Conservation (phyloP, 1,284 basidiomycete genomes). For the Ceratobasidium sp. region DNA sequence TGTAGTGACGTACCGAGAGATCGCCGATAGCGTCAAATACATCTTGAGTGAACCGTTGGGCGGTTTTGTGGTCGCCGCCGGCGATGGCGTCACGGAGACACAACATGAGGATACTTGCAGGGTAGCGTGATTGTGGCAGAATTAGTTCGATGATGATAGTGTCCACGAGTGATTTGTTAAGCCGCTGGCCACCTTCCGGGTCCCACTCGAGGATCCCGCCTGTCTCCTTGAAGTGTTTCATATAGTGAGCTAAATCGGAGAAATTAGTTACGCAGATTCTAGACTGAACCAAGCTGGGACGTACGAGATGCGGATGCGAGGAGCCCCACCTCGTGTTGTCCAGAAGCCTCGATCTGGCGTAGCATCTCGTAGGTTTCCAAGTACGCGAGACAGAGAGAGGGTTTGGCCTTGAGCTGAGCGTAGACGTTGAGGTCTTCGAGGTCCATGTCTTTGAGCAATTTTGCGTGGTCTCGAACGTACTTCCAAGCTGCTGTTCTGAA, state of each 20-base stretch:
- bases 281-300: background rate
- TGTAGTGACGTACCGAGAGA: conserved; percentile 44
- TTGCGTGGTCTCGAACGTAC: conserved; percentile 45
- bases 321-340: conserved; percentile 39
- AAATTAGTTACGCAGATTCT: background rate
- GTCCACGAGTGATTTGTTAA: conserved; percentile 48
- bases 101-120: conserved; percentile 45
- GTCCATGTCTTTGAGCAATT: conserved; percentile 42
- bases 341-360: conserved; percentile 38
- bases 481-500: conserved; percentile 48
- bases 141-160: conserved; percentile 49
- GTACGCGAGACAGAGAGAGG: conserved; percentile 20
- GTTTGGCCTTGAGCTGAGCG: conserved; percentile 39
- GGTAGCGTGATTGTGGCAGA: conserved; percentile 46
- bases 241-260: conserved; percentile 22
- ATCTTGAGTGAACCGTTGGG: conserved; percentile 43
- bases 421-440: conserved; percentile 40
- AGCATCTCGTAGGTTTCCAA: conserved; percentile 39
- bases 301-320: conserved; percentile 34
- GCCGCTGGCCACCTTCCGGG: conserved; percentile 34
- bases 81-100: conserved; percentile 46
- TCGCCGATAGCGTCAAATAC: conserved; percentile 49
- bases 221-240: conserved; percentile 38
- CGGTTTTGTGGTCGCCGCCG: conserved; percentile 33
- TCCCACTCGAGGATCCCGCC: conserved; percentile 29